Base-by-base conservation (phyloP, 345 rosid species). In the Aegle marmelos region DNA sequence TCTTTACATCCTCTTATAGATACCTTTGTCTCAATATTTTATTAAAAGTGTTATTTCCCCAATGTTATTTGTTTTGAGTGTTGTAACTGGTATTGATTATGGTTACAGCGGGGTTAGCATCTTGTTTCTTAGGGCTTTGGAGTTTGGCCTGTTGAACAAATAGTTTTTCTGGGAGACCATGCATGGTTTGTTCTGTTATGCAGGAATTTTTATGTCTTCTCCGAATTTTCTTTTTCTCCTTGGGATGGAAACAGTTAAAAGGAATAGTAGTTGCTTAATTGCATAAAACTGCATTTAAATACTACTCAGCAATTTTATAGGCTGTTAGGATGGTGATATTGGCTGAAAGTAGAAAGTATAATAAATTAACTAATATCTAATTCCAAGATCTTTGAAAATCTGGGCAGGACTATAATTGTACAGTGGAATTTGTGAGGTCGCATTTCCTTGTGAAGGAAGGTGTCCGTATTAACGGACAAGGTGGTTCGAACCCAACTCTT, bases 361-460 rank as follows among this genome's bases (percentile, higher is more conserved):
- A 45, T 31, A 33, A 31, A 27, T 31, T 33, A 63, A 63, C 36
- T 5, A 28, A 4, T 75, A 41, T n/a, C 0, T 67, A 14, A 65
- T 64, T 70, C 13, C 57, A 75, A 33, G 64, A 68, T 73, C 39
- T 80, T 76, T n/a, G 48, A 73, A 71, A 30, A 79, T 27, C 69
- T 82, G 82, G 82, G 70, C 91, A 93, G 97, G 97, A 91, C 85
- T 92, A 86, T 83, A 79, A 91, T 77, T 95, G 98, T 79, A 86
- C 95, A 0, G 97, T 92, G 80, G 92, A 86, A 76, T 95, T 91
- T 81, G 98, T 94, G 77, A 87, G 97, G 88, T 95, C 99, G 2
- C 99, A 93, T 88, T 93, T 93, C 87, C 99, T 93, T 79, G 99
- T 92, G 62, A 93, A 81, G 82, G 99, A 95, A 90, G 98, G 98